Percentiles rank a stretch among this genome's conserved stretches.
Evolutionary conservation across 352 stramenopile genomes (phyloP).

Genomic region (Plasmopara halstedii): DNA sequence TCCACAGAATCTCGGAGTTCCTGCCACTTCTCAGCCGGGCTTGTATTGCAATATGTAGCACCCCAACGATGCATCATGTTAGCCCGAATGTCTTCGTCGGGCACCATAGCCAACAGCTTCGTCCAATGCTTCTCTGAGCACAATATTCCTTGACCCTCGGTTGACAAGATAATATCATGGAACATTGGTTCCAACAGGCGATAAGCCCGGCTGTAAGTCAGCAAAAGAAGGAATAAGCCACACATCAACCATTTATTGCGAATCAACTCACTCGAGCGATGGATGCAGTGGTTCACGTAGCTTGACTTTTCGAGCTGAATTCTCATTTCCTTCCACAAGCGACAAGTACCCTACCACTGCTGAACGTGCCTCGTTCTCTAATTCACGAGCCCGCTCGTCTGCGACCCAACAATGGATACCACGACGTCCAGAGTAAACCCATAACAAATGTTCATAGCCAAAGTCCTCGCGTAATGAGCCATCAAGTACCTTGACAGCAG

Average conservation of each 20-base stretch:
- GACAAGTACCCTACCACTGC: constrained; percentile 96
- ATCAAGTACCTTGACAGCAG: constrained; percentile 95
- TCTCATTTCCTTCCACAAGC: constrained; percentile 88
- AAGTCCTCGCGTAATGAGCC: constrained; percentile 92
- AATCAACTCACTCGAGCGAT: constrained; percentile 71
- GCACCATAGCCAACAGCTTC: constrained; percentile 91
- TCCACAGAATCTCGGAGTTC: constrained; percentile 67
- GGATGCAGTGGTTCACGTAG: constrained; percentile 91
- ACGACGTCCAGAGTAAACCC: constrained; percentile 98
- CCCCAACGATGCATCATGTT: constrained; percentile 60
- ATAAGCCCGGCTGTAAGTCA: constrained; percentile 75
- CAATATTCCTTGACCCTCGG: constrained; percentile 90
- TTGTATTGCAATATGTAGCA: constrained; percentile 33
- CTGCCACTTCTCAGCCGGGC: constrained; percentile 85
- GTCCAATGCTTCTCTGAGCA: constrained; percentile 80
- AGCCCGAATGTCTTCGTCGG: constrained; percentile 77
- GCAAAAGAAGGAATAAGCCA: constrained; percentile 3
- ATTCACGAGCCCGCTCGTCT: constrained; percentile 87
- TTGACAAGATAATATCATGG: constrained; percentile 81
- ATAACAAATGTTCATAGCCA: constrained; percentile 97
- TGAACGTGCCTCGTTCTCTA: constrained; percentile 95
- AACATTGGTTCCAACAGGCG: constrained; percentile 95
- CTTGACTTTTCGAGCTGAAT: constrained; percentile 86
- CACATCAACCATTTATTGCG: neutral
- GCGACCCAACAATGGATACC: constrained; percentile 99